Evolutionary conservation across 345 rosid species (phyloP).

Genomic region (Dipteronia dyeriana): DNA sequence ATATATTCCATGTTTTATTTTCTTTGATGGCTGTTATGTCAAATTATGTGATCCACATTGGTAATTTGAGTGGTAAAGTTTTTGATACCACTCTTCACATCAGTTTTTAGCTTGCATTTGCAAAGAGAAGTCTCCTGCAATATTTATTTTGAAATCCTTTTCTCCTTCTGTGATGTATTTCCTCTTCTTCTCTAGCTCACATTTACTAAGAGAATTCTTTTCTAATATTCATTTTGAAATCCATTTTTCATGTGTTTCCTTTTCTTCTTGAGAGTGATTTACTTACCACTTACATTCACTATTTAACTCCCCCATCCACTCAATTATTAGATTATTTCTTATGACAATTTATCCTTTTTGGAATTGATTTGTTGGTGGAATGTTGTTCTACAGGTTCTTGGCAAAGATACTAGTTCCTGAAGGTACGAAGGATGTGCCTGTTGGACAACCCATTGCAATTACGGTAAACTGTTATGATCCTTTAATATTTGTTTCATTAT

Average conservation of each 20-base stretch:
- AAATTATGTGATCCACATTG: neutral
- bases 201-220: neutral
- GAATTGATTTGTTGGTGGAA: constrained; percentile 12
- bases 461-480: constrained; percentile 48
- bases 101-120: constrained; percentile 13
- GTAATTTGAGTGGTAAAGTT: neutral
- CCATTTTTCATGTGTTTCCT: constrained; percentile 8
- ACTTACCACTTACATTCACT: too few relatives aligned
- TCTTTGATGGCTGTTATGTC: neutral
- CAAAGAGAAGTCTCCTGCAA: neutral
- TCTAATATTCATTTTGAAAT: neutral
- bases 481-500: constrained; percentile 13
- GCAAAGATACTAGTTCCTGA: constrained; percentile 85
- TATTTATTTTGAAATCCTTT: constrained; percentile 2
- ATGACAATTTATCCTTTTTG: constrained; percentile 13
- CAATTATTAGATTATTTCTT: neutral
- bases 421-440: constrained; percentile 90
- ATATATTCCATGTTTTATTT: constrained; percentile 3
- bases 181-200: constrained; percentile 1
- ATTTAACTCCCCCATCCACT: too few relatives aligned
- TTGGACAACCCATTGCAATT: constrained; percentile 86
- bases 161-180: constrained; percentile 16
- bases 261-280: neutral
- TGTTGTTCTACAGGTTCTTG: constrained; percentile 61
- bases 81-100: neutral